Evolutionary conservation across 805 yeast species (phyloP).

Genomic region (Jamesozyma lodderae): DNA sequence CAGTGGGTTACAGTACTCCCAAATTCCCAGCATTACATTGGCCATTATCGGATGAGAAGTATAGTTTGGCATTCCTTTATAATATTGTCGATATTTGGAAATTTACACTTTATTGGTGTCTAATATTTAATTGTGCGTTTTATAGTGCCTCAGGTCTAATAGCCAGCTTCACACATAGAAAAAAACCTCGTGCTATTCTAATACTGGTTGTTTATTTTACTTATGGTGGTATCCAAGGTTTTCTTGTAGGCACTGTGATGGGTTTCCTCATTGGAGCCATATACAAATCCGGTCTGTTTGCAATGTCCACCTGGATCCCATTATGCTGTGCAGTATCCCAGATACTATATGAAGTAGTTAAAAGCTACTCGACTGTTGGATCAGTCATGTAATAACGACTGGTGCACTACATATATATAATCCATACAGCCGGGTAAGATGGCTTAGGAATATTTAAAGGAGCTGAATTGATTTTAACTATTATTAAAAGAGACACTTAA

Average conservation of each 20-base stretch:
- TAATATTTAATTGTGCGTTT: slow-evolving; percentile 55
- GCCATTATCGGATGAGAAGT: slow-evolving; percentile 43
- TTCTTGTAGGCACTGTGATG: slow-evolving; percentile 63
- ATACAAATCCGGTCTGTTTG: slow-evolving; percentile 69
- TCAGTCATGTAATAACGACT: slow-evolving; percentile 17
- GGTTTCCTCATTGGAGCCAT: slow-evolving; percentile 70
- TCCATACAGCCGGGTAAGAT: too few relatives aligned
- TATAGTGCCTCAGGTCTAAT: slow-evolving; percentile 56
- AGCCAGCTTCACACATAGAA: slow-evolving; percentile 45
- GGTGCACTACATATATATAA: too few relatives aligned
- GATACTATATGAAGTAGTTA: slow-evolving; percentile 55
- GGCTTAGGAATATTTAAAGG: too few relatives aligned
- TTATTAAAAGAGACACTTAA: neutral
- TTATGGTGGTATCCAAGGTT: slow-evolving; percentile 55
- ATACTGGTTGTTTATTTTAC: slow-evolving; percentile 41
- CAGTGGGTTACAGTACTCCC: slow-evolving; percentile 77
- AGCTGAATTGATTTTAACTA: too few relatives aligned
- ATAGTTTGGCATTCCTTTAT: slow-evolving; percentile 49
- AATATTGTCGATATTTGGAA: slow-evolving; percentile 66
- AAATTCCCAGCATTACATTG: slow-evolving; percentile 70
- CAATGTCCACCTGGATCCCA: slow-evolving; percentile 95
- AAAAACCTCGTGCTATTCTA: slow-evolving; percentile 32
- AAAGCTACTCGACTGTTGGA: slow-evolving; percentile 29
- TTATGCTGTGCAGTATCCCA: slow-evolving; percentile 68
- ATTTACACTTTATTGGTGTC: slow-evolving; percentile 75